Evolutionary conservation across 2,329 filamentous ascomycete genomes (phyloP), one percentile per base, ranked within the genome.

Genomic region (Talaromyces islandicus): DNA sequence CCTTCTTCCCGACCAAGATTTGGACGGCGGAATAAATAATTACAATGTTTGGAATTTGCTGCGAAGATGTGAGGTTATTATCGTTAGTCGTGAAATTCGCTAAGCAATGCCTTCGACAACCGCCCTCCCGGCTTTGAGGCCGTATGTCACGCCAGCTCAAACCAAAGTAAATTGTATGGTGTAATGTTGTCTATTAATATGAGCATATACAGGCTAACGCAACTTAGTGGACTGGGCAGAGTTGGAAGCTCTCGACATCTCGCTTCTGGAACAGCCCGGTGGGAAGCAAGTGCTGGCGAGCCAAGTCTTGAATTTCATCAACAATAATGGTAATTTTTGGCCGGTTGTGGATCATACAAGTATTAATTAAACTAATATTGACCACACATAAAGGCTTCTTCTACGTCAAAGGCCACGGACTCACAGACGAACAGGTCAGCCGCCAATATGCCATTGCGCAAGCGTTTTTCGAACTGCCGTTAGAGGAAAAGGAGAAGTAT

Each of bases 371-470:
- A 46, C 27, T 29, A 38, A 53, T 35, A 29, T 24, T 51, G 14
- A 59, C 21, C 30, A 3, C 12, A 58, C n/a, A n/a, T n/a, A 70
- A 71, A 64, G 82, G 84, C 0, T 84, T 87, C 73, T 88, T 87
- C 73, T 86, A 87, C 63, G 80, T 87, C 21, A 82, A 80, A 60
- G 85, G 86, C 71, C 86, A 83, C 62, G 84, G 84, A 29, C 76
- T 88, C 17, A 74, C 72, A 0, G 82, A 87, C 67, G 83, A 85
- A 50, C 75, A 85, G 67, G 78, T 88, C 1, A 80, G 87, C 64
- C 75, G 77, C 7, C 85, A 88, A 64, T 88, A 86, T 62, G 82
- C 84, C 12, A 78, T 88, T 2, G 85, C 81, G 1, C 82, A 84
- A 60, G 76, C 82, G 30, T 80, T 88, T 62, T 87, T 87, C 66